Evolutionary conservation across 139 green algal genomes (phyloP), one percentile per base, ranked within the genome.

Genomic region (Eudorina sp.): DNA sequence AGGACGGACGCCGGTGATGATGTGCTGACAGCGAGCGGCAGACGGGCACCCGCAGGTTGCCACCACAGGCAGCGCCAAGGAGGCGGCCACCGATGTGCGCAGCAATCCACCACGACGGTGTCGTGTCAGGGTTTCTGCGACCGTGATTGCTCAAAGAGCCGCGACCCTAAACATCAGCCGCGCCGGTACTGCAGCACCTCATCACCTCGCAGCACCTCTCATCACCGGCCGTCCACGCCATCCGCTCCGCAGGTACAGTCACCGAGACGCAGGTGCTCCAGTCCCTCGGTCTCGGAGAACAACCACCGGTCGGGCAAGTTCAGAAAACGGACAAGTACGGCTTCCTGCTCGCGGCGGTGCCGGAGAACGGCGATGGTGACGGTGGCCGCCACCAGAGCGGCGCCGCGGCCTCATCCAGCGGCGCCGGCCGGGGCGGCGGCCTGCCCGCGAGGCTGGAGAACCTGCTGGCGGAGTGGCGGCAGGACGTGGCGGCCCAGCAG

Each of bases 261-360:
- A 93, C 90, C 2, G 90, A 93, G 73, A 93, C 90, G 29, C 53
- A 88, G 75, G 90, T 91, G 41, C 53, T 91, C 68, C 69, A 83
- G 3, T 40, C 74, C 0, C 53, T 68, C 4, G n/a, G n/a, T n/a
- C 75, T 25, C 11, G 36, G n/a, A 6, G 45, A 31, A 83, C 38
- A 81, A 55, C 38, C 18, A 82, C 9, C 72, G 69, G 29, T 55
- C 46, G 19, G 41, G 89, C 66, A 76, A 62, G 41, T 23, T 91
- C 29, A n/a, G n/a, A n/a, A n/a, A n/a, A n/a, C n/a, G n/a, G 90
- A 93, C 46, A 68, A 46, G 1, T 90, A 89, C 68, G 90, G 90
- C 29, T 93, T 93, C 83, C 51, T 93, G 13, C n/a, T 93, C 0
- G n/a, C 64, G n/a, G n/a, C n/a, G 0, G 40, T 53, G 3, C 48